These are phyloP conservation scores for Sporothrix phasma DNA, from an alignment of 2,329 filamentous ascomycete genomes.

Conservation along the genomic window DNA sequence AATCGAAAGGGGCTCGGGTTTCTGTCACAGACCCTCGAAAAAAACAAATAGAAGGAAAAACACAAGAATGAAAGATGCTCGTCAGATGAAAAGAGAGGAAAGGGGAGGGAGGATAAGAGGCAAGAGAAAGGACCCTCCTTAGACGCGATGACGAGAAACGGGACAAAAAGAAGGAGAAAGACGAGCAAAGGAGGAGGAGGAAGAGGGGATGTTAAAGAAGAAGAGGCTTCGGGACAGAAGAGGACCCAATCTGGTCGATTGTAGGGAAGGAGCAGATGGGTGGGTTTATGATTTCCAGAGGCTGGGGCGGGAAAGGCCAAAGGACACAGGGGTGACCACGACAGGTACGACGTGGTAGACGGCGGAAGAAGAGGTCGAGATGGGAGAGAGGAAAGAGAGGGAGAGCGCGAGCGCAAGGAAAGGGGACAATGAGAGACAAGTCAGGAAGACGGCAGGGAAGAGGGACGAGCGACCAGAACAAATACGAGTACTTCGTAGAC, in stretches of 20 bases:
- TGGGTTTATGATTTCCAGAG: slow-evolving; percentile 20
- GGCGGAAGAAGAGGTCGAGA: not conserved
- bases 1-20: slow-evolving; percentile 27
- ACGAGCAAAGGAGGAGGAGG: slow-evolving; percentile 31
- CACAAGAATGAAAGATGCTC: slow-evolving; percentile 9
- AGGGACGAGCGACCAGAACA: slow-evolving; percentile 9
- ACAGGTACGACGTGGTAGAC: slow-evolving; percentile 7
- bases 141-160: slow-evolving; percentile 11
- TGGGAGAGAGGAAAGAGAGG: not conserved
- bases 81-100: not conserved
- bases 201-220: slow-evolving; percentile 20
- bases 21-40: slow-evolving; percentile 25
- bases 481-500: not conserved
- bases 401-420: slow-evolving; percentile 20
- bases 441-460: slow-evolving; percentile 2
- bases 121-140: slow-evolving; percentile 6
- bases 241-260: slow-evolving; percentile 4
- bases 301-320: not conserved
- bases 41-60: slow-evolving; percentile 6
- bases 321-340: slow-evolving; percentile 2
- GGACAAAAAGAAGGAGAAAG: slow-evolving; percentile 21
- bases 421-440: slow-evolving; percentile 27
- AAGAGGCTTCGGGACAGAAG: slow-evolving; percentile 6
- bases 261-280: slow-evolving; percentile 15
- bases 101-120: slow-evolving; percentile 14